Percentiles rank a stretch among this genome's conserved stretches.
These are phyloP conservation scores for Gonium pectorale DNA, from an alignment of 139 green algal species.

Conservation along the genomic window DNA sequence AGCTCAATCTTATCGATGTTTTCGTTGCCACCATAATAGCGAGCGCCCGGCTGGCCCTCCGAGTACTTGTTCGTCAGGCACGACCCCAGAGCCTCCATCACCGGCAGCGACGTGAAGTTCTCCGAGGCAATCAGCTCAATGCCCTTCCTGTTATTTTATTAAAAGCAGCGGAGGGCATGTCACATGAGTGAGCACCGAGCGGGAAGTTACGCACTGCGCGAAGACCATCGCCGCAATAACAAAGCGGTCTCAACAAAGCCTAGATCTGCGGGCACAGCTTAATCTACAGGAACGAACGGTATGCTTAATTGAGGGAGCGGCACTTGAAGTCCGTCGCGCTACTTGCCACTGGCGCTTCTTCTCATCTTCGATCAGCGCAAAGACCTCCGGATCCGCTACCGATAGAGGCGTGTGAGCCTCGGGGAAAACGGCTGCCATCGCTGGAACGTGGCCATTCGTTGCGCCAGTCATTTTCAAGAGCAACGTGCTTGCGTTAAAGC, in stretches of 20 bases:
- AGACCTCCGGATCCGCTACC: conserved; percentile 93
- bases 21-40: conserved; percentile 99
- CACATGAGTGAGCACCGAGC: no score
- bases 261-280: not conserved
- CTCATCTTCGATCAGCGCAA: conserved; percentile 93
- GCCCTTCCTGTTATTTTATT: conserved; percentile 81
- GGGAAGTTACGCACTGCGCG: no score
- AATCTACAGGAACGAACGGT: no score
- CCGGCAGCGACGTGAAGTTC: conserved; percentile 95
- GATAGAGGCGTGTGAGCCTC: conserved; percentile 78
- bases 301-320: no score
- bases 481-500: no score
- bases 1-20: conserved; percentile 88
- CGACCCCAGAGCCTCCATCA: conserved; percentile 97
- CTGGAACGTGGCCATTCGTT: not conserved
- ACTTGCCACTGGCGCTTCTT: conserved; percentile 91
- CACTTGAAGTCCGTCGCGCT: no score
- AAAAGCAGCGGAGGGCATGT: not conserved
- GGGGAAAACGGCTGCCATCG: conserved; percentile 84
- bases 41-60: conserved; percentile 92
- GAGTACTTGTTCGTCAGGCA: conserved; percentile 99
- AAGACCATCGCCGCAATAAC: no score
- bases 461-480: conserved; percentile 28
- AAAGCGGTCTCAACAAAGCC: no score
- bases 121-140: conserved; percentile 99